Percentiles rank a stretch among this genome's conserved stretches.
phyloP scores from a whole-genome alignment of 2,329 filamentous ascomycete genomes.

The Didymella segeticola region DNA sequence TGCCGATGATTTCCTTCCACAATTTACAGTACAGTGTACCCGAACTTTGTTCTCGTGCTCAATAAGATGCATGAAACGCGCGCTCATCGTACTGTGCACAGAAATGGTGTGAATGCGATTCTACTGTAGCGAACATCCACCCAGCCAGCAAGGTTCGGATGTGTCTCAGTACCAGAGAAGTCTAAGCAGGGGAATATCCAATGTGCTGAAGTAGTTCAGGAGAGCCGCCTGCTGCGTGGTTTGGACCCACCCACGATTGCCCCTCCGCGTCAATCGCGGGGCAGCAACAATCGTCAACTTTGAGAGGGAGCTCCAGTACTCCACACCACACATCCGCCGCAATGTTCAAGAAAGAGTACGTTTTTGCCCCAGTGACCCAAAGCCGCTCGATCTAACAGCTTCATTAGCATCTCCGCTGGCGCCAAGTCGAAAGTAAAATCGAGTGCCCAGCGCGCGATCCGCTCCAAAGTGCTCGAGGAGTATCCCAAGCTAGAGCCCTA shows the following conservation, averaged over 20 bases:
- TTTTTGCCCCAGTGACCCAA: background rate
- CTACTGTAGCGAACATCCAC: too few relatives aligned
- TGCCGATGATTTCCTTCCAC: too few relatives aligned
- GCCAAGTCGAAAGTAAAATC: constrained; percentile 98
- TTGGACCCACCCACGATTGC: background rate
- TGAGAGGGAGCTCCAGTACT: background rate
- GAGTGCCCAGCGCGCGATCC: constrained; percentile 86
- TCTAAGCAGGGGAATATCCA: too few relatives aligned
- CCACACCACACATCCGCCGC: constrained; percentile 19
- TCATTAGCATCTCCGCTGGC: constrained; percentile 71
- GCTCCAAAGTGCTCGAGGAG: constrained; percentile 79
- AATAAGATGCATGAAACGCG: too few relatives aligned
- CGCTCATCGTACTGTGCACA: too few relatives aligned
- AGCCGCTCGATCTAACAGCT: constrained; percentile 3
- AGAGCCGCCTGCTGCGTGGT: background rate
- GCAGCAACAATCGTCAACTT: constrained; percentile 15
- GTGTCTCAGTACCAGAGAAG: too few relatives aligned
- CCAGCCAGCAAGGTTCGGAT: too few relatives aligned
- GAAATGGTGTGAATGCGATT: too few relatives aligned
- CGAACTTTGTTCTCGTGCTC: too few relatives aligned
- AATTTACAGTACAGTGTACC: too few relatives aligned
- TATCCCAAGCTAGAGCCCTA: constrained; percentile 86
- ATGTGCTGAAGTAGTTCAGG: too few relatives aligned
- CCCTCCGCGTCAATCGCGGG: constrained; percentile 16
- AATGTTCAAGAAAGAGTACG: constrained; percentile 50